These are phyloP conservation scores for Emmonsiellopsis sp. DNA, from an alignment of 2,329 filamentous ascomycete genomes.

Conservation along the genomic window DNA sequence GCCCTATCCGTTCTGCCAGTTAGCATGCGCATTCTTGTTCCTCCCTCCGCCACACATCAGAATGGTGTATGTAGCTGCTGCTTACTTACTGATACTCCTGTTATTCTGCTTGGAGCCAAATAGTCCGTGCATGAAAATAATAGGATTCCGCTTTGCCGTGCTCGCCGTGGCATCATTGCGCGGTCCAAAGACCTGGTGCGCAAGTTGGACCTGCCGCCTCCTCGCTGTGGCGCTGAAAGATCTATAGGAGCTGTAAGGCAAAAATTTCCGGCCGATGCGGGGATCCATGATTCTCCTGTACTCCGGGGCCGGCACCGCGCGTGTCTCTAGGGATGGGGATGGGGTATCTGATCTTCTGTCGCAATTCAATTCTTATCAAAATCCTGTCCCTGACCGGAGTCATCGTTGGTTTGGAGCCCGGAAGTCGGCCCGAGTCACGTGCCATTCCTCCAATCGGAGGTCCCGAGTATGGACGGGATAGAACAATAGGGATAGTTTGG, in stretches of 20 bases:
- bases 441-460: too few relatives aligned
- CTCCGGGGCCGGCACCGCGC: neutral
- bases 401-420: too few relatives aligned
- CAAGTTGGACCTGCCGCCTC: slow-evolving; percentile 5
- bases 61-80: neutral
- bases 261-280: neutral
- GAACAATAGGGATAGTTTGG: too few relatives aligned
- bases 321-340: neutral
- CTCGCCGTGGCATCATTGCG: neutral
- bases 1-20: slow-evolving; percentile 42
- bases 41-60: neutral
- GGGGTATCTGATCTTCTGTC: too few relatives aligned
- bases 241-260: neutral
- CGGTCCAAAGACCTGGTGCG: slow-evolving; percentile 5
- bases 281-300: neutral
- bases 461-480: too few relatives aligned
- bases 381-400: too few relatives aligned
- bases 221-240: neutral
- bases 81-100: slow-evolving; percentile 81
- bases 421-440: too few relatives aligned
- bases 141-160: slow-evolving; percentile 45
- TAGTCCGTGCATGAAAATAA: slow-evolving; percentile 80
- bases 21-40: neutral
- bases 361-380: too few relatives aligned
- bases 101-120: slow-evolving; percentile 92